Percentiles rank a stretch among this genome's conserved stretches.
These are phyloP conservation scores for Malassezia equina DNA, from an alignment of 1,284 basidiomycete species.

Conservation along the genomic window DNA sequence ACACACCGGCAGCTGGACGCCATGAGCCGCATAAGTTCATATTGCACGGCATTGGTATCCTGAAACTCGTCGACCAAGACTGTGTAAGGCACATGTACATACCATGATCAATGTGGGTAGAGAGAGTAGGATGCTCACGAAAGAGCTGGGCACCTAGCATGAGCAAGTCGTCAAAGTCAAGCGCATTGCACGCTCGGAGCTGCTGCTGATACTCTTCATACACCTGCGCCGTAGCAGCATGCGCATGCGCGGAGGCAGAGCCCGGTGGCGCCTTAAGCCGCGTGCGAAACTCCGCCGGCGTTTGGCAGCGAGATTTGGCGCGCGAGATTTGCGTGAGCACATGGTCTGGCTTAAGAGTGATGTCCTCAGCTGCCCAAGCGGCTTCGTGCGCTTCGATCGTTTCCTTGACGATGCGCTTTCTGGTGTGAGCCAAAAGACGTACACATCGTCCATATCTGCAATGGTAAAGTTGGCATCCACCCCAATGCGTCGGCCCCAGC, in stretches of 20 bases:
- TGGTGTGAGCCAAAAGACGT: conserved; percentile 1
- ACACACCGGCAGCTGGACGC: conserved; percentile 48
- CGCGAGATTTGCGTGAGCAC: conserved; percentile 64
- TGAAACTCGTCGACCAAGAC: conserved; percentile 85
- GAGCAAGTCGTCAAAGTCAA: conserved; percentile 84
- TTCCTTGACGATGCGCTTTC: conserved; percentile 61
- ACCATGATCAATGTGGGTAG: conserved; percentile 59
- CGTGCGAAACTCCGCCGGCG: conserved; percentile 49
- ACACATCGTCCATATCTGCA: conserved; percentile 63
- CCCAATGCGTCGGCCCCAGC: conserved; percentile 57
- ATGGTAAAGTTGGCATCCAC: conserved; percentile 69
- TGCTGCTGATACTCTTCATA: conserved; percentile 63
- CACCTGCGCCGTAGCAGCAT: conserved; percentile 48
- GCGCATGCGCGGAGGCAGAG: conserved; percentile 4
- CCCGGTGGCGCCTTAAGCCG: neutral
- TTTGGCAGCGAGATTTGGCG: conserved; percentile 65
- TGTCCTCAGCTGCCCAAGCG: conserved; percentile 50
- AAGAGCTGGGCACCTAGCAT: conserved; percentile 62
- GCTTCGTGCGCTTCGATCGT: conserved; percentile 58
- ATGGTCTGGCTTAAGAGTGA: conserved; percentile 58
- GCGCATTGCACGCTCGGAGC: conserved; percentile 59
- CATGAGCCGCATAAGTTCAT: conserved; percentile 63
- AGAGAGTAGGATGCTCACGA: conserved; percentile 54
- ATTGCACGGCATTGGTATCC: conserved; percentile 79
- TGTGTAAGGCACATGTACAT: neutral